These are phyloP conservation scores for Cryptococcus jaspeensis DNA, from an alignment of 1,284 basidiomycete genomes.

Conservation along the genomic window DNA sequence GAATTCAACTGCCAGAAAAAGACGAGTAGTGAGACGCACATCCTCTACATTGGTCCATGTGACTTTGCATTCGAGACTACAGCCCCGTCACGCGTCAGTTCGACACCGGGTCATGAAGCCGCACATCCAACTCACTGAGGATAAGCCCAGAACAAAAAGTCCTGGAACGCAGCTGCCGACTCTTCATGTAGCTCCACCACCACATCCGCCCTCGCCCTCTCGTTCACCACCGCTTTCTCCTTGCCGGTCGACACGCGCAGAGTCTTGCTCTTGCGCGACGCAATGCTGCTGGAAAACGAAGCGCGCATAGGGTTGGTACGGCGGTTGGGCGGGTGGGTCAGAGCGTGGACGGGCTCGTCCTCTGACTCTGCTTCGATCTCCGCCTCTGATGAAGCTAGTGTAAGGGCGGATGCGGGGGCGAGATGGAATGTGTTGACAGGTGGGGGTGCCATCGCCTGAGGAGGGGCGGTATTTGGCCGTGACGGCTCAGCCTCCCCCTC, in stretches of 20 bases:
- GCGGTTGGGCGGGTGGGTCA: no score
- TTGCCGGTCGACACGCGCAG: neutral
- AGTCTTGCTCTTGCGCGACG: conserved; percentile 2
- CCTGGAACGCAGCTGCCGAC: conserved; percentile 42
- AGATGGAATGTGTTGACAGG: neutral
- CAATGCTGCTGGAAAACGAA: conserved; percentile 23
- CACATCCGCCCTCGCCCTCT: conserved; percentile 19
- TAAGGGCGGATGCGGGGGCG: no score
- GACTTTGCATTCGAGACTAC: conserved; percentile 79
- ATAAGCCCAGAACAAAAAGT: conserved; percentile 50
- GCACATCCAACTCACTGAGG: conserved; percentile 29
- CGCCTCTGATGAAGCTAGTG: no score
- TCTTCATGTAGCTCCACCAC: conserved; percentile 45
- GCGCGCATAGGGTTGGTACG: conserved; percentile 8
- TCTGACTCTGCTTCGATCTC: no score
- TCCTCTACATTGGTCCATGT: conserved; percentile 91
- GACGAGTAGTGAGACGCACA: conserved; percentile 41
- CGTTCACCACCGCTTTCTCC: no score
- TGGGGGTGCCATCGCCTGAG: no score
- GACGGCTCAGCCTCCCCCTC: neutral
- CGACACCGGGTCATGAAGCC: neutral
- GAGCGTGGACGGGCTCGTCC: no score
- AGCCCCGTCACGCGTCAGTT: conserved; percentile 1
- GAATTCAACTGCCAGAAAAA: conserved; percentile 2
- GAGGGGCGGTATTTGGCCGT: no score